Conservation (phyloP, 352 stramenopile genomes). For the Pythium biforme region DNA sequence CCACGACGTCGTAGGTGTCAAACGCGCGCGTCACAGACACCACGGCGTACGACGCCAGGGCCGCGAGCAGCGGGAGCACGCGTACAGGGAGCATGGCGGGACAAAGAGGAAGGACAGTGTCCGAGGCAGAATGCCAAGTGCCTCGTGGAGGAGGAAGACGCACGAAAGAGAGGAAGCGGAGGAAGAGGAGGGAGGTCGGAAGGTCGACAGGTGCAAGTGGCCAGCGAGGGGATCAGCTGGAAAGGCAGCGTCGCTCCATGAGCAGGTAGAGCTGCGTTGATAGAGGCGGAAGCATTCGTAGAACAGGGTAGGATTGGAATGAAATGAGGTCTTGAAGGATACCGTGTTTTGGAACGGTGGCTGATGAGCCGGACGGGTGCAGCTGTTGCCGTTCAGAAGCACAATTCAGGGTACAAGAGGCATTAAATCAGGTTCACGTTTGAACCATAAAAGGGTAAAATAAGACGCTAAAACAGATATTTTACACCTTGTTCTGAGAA, state of each 20-base stretch:
- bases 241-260: background rate
- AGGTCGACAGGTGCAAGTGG: background rate
- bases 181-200: background rate
- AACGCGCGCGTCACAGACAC: background rate
- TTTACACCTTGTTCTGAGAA: too few species aligned
- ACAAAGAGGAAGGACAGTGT: background rate
- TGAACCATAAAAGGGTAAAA: too few species aligned
- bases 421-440: background rate
- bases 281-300: too few species aligned
- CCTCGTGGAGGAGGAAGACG: background rate
- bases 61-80: background rate
- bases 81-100: background rate
- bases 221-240: background rate
- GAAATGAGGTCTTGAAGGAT: too few species aligned
- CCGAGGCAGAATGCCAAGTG: too few species aligned
- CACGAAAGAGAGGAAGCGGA: background rate
- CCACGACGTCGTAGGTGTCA: constrained; percentile 48
- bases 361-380: background rate
- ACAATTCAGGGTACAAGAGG: background rate
- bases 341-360: background rate
- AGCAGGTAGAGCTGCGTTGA: too few species aligned
- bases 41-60: background rate
- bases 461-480: background rate
- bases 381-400: background rate
- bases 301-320: background rate